Evolutionary conservation across 306 rosid species (phyloP).

Genomic region (Chamaecrista fasciculata): DNA sequence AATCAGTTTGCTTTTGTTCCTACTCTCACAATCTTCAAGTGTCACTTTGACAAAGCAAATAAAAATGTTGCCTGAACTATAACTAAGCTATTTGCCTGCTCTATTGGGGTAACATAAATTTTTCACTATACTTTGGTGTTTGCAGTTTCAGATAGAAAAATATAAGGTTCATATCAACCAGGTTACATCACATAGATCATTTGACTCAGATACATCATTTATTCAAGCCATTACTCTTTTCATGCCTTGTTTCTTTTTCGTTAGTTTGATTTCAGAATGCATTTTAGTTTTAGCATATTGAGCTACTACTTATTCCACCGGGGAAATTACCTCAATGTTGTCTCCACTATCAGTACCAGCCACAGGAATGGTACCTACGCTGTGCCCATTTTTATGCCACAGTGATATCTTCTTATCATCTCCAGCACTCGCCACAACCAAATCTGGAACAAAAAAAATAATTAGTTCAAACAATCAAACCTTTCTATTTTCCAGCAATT

Average conservation of each 20-base stretch:
- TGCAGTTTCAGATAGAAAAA: not conserved
- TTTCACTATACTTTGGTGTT: not conserved
- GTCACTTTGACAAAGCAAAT: not conserved
- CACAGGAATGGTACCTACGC: slow-evolving; percentile 94
- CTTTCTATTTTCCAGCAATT: not conserved
- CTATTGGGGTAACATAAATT: not conserved
- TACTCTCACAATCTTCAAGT: not conserved
- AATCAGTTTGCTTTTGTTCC: not conserved
- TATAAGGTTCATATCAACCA: not conserved
- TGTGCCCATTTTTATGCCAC: slow-evolving; percentile 87
- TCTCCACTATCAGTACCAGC: slow-evolving; percentile 79
- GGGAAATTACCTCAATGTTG: slow-evolving; percentile 60
- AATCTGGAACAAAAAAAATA: slow-evolving; percentile 53
- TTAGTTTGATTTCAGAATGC: not conserved
- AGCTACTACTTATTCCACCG: slow-evolving; percentile 5
- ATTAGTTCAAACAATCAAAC: slow-evolving; percentile 7
- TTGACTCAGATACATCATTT: not conserved
- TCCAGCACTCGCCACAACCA: slow-evolving; percentile 97
- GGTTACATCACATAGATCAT: not conserved
- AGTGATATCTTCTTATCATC: slow-evolving; percentile 92
- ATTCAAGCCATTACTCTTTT: not conserved
- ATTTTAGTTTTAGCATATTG: not conserved
- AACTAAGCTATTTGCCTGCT: not conserved
- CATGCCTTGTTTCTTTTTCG: not conserved
- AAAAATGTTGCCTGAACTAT: not conserved